Conservation (phyloP, 768 basidiomycete genomes). For the Lepiota brunneoincarnata region DNA sequence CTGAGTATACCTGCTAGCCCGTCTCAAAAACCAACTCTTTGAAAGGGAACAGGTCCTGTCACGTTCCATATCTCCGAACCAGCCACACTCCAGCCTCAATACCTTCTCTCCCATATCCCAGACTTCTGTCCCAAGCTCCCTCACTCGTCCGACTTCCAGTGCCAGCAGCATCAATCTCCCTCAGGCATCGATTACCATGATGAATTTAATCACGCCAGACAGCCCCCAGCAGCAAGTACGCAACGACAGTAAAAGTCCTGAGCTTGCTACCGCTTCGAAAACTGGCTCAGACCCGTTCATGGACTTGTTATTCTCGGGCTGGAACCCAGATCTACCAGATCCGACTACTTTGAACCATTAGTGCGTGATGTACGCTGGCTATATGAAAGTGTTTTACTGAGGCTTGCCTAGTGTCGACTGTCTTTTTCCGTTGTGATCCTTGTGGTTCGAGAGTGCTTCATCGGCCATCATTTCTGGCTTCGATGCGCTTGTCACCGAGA, state of each 20-base stretch:
- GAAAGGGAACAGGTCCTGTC: conserved; percentile 41
- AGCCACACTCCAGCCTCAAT: conserved; percentile 13
- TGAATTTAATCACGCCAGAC: conserved; percentile 37
- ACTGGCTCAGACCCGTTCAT: conserved; percentile 51
- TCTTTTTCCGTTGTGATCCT: conserved; percentile 88
- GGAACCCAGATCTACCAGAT: conserved; percentile 84
- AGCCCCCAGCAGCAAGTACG: conserved; percentile 37
- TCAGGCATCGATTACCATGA: conserved; percentile 40
- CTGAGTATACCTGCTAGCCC: conserved; percentile 37
- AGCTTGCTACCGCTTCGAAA: conserved; percentile 37
- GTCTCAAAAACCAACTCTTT: conserved; percentile 59
- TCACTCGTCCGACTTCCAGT: conserved; percentile 23
- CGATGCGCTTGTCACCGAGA: conserved; percentile 75
- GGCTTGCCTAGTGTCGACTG: conserved; percentile 60
- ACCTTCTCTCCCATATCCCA: conserved; percentile 17
- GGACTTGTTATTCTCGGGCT: conserved; percentile 71
- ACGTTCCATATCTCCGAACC: conserved; percentile 39
- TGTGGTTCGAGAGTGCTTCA: conserved; percentile 85
- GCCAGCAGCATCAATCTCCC: conserved; percentile 40
- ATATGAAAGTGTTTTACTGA: conserved; percentile 5
- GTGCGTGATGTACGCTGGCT: conserved; percentile 39
- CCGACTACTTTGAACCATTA: conserved; percentile 72
- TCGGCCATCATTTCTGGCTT: conserved; percentile 73
- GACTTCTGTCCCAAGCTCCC: conserved; percentile 17
- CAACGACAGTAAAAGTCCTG: conserved; percentile 50